These are phyloP conservation scores for Wickerhamiella musiphila DNA, from an alignment of 805 yeast species.

Conservation along the genomic window DNA sequence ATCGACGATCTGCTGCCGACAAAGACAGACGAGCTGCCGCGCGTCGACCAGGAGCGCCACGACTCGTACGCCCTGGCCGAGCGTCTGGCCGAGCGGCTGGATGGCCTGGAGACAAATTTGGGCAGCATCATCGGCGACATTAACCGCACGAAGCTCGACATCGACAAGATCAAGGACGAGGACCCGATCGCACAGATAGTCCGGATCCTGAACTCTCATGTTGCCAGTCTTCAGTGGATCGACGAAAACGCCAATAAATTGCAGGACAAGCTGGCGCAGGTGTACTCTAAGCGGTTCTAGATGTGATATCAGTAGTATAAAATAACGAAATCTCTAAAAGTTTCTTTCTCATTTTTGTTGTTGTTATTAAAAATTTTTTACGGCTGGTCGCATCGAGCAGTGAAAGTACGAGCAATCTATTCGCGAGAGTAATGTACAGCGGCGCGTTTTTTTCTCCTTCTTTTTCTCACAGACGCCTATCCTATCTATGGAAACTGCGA, in stretches of 20 bases:
- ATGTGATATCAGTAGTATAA: background rate
- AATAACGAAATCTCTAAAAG: background rate
- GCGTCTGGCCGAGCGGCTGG: slow-evolving; percentile 63
- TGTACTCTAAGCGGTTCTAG: slow-evolving; percentile 7
- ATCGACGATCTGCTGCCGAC: slow-evolving; percentile 11
- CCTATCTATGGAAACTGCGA: background rate
- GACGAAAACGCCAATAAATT: slow-evolving; percentile 55
- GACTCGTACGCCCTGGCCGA: slow-evolving; percentile 82
- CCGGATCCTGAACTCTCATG: slow-evolving; percentile 67
- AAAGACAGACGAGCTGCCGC: slow-evolving; percentile 20
- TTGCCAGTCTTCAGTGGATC: slow-evolving; percentile 77
- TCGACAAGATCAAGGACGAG: slow-evolving; percentile 42
- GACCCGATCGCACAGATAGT: slow-evolving; percentile 37
- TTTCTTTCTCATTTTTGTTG: background rate
- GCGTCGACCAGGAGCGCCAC: slow-evolving; percentile 66
- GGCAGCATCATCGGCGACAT: slow-evolving; percentile 17
- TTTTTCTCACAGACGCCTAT: too few relatives aligned
- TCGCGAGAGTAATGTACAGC: too few relatives aligned
- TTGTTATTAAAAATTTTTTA: background rate
- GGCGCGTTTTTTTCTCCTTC: too few relatives aligned
- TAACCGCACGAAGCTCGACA: slow-evolving; percentile 47
- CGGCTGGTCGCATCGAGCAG: background rate
- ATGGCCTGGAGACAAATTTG: slow-evolving; percentile 52
- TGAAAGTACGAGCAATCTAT: background rate
- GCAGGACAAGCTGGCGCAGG: slow-evolving; percentile 39